Percentiles rank a stretch among this genome's conserved stretches.
phyloP scores from a whole-genome alignment of 208 protist genomes.

The Naegleria gruberi region DNA sequence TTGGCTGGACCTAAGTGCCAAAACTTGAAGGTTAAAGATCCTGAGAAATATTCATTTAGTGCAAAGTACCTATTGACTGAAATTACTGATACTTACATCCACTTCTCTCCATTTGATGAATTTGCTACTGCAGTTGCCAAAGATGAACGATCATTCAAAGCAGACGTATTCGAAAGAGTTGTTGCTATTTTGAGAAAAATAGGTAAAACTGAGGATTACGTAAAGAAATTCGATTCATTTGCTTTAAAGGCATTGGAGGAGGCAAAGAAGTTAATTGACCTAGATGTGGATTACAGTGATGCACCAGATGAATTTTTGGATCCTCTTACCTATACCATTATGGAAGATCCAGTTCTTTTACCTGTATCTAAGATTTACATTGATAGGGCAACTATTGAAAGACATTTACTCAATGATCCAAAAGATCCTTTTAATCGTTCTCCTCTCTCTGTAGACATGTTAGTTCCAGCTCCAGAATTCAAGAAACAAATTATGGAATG shows the following conservation, averaged over 20 bases:
- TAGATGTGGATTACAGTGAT: constrained; percentile 16
- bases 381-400: constrained; percentile 22
- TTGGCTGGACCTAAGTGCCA: constrained; percentile 16
- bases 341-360: constrained; percentile 28
- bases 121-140: constrained; percentile 2
- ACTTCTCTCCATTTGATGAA: constrained; percentile 2
- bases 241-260: neutral
- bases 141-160: neutral
- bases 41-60: constrained; percentile 19
- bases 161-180: neutral
- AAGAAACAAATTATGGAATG: neutral
- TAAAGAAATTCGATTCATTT: neutral
- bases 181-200: constrained; percentile 23
- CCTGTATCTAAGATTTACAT: neutral
- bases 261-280: neutral
- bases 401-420: constrained; percentile 23
- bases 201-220: neutral
- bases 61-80: constrained; percentile 20
- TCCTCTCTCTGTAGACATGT: neutral
- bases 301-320: constrained; percentile 30
- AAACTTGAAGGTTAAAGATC: constrained; percentile 6
- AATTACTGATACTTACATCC: constrained; percentile 16
- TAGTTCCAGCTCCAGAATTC: neutral
- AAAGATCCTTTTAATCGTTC: constrained; percentile 22
- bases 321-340: constrained; percentile 19